Percentiles rank a stretch among this genome's conserved stretches.
These are phyloP conservation scores for Leishmania major DNA, from an alignment of 208 protist species.

Conservation along the genomic window DNA sequence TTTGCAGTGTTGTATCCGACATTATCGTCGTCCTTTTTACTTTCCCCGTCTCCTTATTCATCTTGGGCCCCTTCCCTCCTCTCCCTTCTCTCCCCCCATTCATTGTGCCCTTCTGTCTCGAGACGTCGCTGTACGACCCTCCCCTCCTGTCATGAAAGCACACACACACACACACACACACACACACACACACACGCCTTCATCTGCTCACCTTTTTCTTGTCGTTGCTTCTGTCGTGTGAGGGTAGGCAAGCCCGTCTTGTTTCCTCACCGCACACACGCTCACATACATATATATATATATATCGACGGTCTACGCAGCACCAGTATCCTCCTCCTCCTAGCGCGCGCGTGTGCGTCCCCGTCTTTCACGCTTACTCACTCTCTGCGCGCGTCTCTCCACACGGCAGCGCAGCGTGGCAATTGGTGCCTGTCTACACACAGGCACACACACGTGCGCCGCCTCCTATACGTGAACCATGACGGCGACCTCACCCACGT, in stretches of 20 bases:
- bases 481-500: background rate
- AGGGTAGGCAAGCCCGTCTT: background rate
- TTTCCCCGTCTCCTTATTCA: too few species aligned
- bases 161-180: background rate
- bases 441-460: background rate
- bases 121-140: background rate
- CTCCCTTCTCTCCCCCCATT: background rate
- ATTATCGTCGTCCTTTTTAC: too few species aligned
- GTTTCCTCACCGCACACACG: background rate
- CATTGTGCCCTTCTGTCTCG: background rate
- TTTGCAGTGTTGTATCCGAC: too few species aligned
- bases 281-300: too few species aligned
- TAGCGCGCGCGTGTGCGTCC: background rate
- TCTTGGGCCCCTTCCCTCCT: background rate
- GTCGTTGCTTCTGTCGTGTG: background rate
- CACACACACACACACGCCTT: background rate
- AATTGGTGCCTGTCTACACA: background rate
- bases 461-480: background rate
- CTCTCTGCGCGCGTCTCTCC: background rate
- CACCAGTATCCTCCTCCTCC: background rate
- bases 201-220: background rate
- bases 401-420: background rate
- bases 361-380: background rate
- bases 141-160: background rate
- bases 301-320: background rate